phyloP scores from a whole-genome alignment of 1,139 yeast genomes.

The Pichia norvegensis region DNA sequence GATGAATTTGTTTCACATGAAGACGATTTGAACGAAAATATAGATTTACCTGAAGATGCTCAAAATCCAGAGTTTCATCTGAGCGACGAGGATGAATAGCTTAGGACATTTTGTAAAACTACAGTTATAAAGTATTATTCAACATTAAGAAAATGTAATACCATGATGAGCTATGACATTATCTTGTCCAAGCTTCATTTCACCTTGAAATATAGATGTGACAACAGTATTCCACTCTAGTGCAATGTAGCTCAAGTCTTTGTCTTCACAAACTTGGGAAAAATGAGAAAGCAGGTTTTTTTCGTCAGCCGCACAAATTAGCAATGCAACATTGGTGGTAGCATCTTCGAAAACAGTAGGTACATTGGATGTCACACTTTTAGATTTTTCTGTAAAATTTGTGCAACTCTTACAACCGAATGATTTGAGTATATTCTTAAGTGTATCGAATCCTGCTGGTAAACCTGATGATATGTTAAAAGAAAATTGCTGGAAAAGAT shows the following conservation, averaged over 20 bases:
- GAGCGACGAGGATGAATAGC: slow-evolving; percentile 10
- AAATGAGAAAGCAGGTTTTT: slow-evolving; percentile 38
- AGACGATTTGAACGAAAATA: slow-evolving; percentile 1
- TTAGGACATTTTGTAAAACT: not conserved
- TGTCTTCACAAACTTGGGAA: slow-evolving; percentile 28
- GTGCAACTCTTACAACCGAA: slow-evolving; percentile 49
- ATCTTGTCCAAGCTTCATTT: not conserved
- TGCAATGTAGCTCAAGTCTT: slow-evolving; percentile 25
- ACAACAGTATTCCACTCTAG: slow-evolving; percentile 71
- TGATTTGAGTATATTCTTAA: slow-evolving; percentile 52
- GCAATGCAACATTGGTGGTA: slow-evolving; percentile 12
- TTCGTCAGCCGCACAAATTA: slow-evolving; percentile 31
- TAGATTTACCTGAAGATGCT: not conserved
- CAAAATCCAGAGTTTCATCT: slow-evolving; percentile 8
- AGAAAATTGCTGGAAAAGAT: slow-evolving; percentile 38
- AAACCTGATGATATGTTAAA: slow-evolving; percentile 56
- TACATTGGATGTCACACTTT: slow-evolving; percentile 10
- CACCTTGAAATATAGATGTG: slow-evolving; percentile 41
- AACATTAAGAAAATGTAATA: not conserved
- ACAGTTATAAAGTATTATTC: not conserved
- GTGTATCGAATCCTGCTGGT: slow-evolving; percentile 60
- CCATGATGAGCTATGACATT: not conserved
- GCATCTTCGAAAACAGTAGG: not conserved
- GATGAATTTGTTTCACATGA: slow-evolving; percentile 11
- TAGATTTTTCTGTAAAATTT: slow-evolving; percentile 22